Base-by-base conservation (phyloP, 2,329 filamentous ascomycete species). In the Penicillium sp. region DNA sequence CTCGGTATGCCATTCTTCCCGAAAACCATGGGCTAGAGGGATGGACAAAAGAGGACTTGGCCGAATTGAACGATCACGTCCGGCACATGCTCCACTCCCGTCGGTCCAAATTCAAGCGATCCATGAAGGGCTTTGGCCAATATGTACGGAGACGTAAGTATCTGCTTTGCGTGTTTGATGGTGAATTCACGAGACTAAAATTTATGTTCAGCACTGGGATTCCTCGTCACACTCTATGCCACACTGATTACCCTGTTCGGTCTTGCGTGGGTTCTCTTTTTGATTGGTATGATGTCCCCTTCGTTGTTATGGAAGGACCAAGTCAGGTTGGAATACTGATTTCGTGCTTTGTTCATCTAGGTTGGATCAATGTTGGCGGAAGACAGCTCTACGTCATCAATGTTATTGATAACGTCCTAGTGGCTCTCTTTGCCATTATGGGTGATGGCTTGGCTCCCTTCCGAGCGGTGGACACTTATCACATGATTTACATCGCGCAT, bases 51-150 rank as follows among this genome's bases (percentile, higher is more conserved):
- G 86, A 88, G 52, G 92, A 96, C 63, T 89, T 92, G 71, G 83
- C 83, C 62, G 87, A 92, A 72, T 79, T 96, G 42, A 92, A 96
- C 70, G 92, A 96, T 67, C 89, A 94, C 73, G 92, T 96, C 19
- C 84, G 92, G 35, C 92, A 96, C 72, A 92, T 95, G 86, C 78
- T 96, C 45, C 92, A 96, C 76, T 96, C 92, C 6, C 86, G 87
- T 57, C 85, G 91, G 16, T 90, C 89, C 38, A 89, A 87, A 60
- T 91, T 96, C 79, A 94, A 93, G 77, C 88, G 91, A 40, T 81
- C 85, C 13, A 86, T 93, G 85, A 89, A 87, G 73, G 92, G 91
- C 0, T 96, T 96, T 70, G 86, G 87, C 3, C 87, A 94, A 76
- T 96, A 96, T 71, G 84, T 93, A 14, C 83, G 83, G 42, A 86